A percentile compares a stretch with the other conserved stretches of the same genome.
Evolutionary conservation across 2,329 filamentous ascomycete genomes (phyloP).

Genomic region (Claviceps paspali): DNA sequence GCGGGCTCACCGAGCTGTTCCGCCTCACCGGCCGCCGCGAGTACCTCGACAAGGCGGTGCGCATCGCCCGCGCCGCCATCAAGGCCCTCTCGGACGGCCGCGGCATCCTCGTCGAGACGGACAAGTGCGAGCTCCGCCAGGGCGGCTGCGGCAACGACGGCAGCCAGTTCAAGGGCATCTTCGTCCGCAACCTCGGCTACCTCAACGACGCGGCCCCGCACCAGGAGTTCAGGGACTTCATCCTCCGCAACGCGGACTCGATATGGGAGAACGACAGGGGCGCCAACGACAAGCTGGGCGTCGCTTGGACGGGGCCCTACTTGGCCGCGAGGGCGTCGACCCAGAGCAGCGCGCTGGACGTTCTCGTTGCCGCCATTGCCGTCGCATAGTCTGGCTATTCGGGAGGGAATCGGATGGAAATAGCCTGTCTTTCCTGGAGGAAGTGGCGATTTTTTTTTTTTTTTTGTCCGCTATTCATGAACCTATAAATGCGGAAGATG

Average conservation of each 20-base stretch:
- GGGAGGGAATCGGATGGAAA: too few relatives aligned
- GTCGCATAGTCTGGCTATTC: slow-evolving; percentile 18
- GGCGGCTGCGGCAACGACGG: slow-evolving; percentile 31
- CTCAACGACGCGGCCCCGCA: slow-evolving; percentile 37
- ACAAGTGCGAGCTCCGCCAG: slow-evolving; percentile 18
- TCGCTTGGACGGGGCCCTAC: slow-evolving; percentile 51
- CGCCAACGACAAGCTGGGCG: slow-evolving; percentile 34
- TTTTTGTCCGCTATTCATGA: too few relatives aligned
- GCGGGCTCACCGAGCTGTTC: slow-evolving; percentile 36
- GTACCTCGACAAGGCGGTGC: slow-evolving; percentile 26
- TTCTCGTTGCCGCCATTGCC: slow-evolving; percentile 44
- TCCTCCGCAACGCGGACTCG: slow-evolving; percentile 45
- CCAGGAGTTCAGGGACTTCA: slow-evolving; percentile 34
- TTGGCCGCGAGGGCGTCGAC: slow-evolving; percentile 35
- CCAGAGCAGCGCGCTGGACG: slow-evolving; percentile 52
- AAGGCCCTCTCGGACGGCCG: slow-evolving; percentile 24
- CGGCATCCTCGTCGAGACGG: slow-evolving; percentile 28
- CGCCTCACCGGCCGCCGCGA: slow-evolving; percentile 25
- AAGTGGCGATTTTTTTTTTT: too few relatives aligned
- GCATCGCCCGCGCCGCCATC: slow-evolving; percentile 39
- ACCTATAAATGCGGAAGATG: too few relatives aligned
- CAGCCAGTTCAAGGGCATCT: slow-evolving; percentile 59
- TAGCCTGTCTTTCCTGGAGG: neutral
- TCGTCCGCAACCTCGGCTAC: slow-evolving; percentile 47
- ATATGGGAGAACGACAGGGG: slow-evolving; percentile 48